These are phyloP conservation scores for Protostelium mycophagum DNA, from an alignment of 78 protist genomes.

Conservation along the genomic window DNA sequence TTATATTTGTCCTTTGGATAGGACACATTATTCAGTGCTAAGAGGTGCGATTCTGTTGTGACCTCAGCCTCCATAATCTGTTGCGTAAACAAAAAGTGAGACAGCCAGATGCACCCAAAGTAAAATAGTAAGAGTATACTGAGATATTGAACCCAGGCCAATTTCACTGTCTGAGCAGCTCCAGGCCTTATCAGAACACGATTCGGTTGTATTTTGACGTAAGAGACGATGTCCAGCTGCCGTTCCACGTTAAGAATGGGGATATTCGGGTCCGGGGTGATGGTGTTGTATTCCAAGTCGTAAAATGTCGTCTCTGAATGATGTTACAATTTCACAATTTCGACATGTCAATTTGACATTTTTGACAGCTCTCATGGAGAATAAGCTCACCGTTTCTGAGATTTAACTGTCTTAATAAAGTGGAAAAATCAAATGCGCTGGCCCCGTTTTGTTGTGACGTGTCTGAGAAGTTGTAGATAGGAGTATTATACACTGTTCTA, in stretches of 20 bases:
- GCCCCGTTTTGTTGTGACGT: not conserved
- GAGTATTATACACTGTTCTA: not conserved
- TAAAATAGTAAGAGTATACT: not conserved
- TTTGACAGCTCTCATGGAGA: not conserved
- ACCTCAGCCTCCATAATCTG: not conserved
- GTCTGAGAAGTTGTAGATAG: not conserved
- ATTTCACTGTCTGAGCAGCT: not conserved
- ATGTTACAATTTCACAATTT: no score
- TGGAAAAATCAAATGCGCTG: not conserved
- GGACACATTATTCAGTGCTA: not conserved
- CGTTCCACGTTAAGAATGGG: no score
- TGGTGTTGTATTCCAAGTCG: no score
- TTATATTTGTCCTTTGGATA: not conserved
- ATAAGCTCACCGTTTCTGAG: not conserved
- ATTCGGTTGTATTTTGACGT: not conserved
- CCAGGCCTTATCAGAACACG: not conserved
- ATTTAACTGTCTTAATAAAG: not conserved
- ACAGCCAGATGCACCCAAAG: not conserved
- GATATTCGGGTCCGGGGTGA: no score
- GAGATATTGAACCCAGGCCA: not conserved
- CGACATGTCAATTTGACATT: no score
- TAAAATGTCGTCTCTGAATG: no score
- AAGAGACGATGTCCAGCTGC: no score
- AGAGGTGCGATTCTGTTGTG: not conserved
- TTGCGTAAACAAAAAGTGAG: not conserved